Conservation (phyloP, 495 filamentous ascomycete species). For the Cryomyces minteri region DNA sequence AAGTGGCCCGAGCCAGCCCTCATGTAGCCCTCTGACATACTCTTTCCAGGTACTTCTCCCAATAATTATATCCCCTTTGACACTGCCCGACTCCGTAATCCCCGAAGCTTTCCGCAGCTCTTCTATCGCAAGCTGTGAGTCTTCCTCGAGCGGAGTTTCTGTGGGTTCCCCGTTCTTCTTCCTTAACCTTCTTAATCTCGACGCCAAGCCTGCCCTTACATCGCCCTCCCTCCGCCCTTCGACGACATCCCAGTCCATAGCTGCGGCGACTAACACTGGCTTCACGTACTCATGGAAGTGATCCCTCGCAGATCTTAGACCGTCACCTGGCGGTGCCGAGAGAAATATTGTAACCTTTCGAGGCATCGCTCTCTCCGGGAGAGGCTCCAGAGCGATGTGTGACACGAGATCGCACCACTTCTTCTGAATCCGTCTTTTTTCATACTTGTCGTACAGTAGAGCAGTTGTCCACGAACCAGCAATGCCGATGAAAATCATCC, state of each 20-base stretch:
- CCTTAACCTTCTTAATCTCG: conserved; percentile 55
- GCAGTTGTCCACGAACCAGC: conserved; percentile 58
- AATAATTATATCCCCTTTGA: conserved; percentile 69
- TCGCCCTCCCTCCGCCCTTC: conserved; percentile 84
- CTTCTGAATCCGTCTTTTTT: conserved; percentile 63
- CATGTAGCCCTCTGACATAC: conserved; percentile 81
- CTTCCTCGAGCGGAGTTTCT: conserved; percentile 27
- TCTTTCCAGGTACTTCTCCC: conserved; percentile 96
- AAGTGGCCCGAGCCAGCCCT: conserved; percentile 88
- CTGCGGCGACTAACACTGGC: conserved; percentile 74
- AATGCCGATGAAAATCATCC: conserved; percentile 83
- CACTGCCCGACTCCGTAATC: conserved; percentile 49
- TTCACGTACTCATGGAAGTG: conserved; percentile 95
- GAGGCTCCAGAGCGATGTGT: conserved; percentile 63
- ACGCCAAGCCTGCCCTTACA: conserved; percentile 61
- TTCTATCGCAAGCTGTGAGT: conserved; percentile 14
- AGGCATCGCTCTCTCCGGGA: conserved; percentile 51
- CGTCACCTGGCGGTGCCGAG: conserved; percentile 68
- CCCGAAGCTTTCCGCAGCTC: conserved; percentile 25
- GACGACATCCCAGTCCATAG: conserved; percentile 86
- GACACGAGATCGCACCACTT: conserved; percentile 80
- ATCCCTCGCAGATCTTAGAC: conserved; percentile 62
- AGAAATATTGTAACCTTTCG: conserved; percentile 79
- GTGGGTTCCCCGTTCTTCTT: conserved; percentile 33
- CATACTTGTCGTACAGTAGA: conserved; percentile 73